Evolutionary conservation across 345 rosid species (phyloP).

Genomic region (Nasturtium officinale): DNA sequence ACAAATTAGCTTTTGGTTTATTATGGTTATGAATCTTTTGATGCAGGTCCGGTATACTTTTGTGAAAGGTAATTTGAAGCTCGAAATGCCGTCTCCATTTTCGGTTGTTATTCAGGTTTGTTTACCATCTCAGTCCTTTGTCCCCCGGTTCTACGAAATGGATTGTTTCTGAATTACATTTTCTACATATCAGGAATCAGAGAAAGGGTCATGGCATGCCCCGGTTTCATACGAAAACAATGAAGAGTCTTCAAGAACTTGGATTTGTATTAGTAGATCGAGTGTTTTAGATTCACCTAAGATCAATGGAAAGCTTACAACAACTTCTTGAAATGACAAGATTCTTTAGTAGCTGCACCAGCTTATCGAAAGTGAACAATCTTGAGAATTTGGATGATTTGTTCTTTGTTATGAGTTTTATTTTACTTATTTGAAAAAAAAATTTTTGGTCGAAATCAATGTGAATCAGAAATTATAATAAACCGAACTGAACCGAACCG

Average conservation of each 20-base stretch:
- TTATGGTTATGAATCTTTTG: not conserved
- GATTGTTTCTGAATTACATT: not conserved
- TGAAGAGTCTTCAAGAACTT: constrained; percentile 47
- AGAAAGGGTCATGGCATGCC: constrained; percentile 87
- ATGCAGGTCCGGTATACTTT: constrained; percentile 73
- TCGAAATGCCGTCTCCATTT: constrained; percentile 71
- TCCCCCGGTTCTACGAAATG: not conserved
- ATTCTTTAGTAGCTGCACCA: constrained; percentile 20
- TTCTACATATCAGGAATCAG: constrained; percentile 65
- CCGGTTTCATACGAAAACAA: constrained; percentile 49
- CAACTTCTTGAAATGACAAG: constrained; percentile 33
- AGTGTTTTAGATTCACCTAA: constrained; percentile 17
- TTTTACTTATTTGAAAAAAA: not conserved
- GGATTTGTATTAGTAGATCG: constrained; percentile 68
- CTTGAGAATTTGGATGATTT: not conserved
- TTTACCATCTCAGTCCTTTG: constrained; percentile 11
- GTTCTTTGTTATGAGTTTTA: not conserved
- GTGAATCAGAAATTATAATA: not conserved
- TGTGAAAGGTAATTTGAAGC: constrained; percentile 59
- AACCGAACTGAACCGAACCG: not conserved
- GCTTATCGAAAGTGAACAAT: not conserved
- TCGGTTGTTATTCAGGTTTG: constrained; percentile 74
- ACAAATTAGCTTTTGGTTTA: not conserved
- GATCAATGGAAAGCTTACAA: constrained; percentile 36
- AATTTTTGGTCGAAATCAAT: not conserved